Percentiles rank a stretch among this genome's conserved stretches.
phyloP scores from a whole-genome alignment of 768 basidiomycete species.

The Agrocybe pediades region DNA sequence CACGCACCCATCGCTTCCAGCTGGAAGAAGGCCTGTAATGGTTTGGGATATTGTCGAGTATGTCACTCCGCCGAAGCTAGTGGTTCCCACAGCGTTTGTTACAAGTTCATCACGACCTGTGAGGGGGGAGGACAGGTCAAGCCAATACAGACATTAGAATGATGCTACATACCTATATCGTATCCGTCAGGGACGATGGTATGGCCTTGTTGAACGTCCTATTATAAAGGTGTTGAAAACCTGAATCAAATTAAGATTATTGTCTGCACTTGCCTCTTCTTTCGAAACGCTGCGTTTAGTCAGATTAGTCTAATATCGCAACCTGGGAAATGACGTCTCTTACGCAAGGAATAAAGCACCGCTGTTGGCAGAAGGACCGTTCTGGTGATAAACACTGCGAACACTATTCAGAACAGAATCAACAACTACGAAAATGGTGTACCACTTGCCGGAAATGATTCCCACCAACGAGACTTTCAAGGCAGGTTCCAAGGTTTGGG shows the following conservation, averaged over 20 bases:
- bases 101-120: slow-evolving; percentile 31
- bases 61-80: slow-evolving; percentile 40
- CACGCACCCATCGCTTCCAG: slow-evolving; percentile 46
- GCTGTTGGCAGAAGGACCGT: slow-evolving; percentile 46
- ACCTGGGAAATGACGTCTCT: slow-evolving; percentile 2
- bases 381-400: slow-evolving; percentile 56
- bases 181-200: slow-evolving; percentile 35
- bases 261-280: slow-evolving; percentile 30
- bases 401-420: slow-evolving; percentile 3
- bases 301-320: not conserved
- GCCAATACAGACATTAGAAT: not conserved
- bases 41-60: slow-evolving; percentile 49
- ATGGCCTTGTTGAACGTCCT: slow-evolving; percentile 30
- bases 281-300: slow-evolving; percentile 29
- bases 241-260: not conserved
- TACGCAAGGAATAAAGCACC: slow-evolving; percentile 57
- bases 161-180: slow-evolving; percentile 24
- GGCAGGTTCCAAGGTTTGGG: slow-evolving; percentile 63
- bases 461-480: slow-evolving; percentile 78
- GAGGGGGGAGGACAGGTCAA: not conserved
- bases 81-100: slow-evolving; percentile 29
- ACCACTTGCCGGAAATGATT: slow-evolving; percentile 71
- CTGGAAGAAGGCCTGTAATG: slow-evolving; percentile 53
- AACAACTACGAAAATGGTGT: not conserved
- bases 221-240: not conserved